Evolutionary conservation across 208 protist species (phyloP), one percentile per base, ranked within the genome.

Genomic region (Willaertia magna): DNA sequence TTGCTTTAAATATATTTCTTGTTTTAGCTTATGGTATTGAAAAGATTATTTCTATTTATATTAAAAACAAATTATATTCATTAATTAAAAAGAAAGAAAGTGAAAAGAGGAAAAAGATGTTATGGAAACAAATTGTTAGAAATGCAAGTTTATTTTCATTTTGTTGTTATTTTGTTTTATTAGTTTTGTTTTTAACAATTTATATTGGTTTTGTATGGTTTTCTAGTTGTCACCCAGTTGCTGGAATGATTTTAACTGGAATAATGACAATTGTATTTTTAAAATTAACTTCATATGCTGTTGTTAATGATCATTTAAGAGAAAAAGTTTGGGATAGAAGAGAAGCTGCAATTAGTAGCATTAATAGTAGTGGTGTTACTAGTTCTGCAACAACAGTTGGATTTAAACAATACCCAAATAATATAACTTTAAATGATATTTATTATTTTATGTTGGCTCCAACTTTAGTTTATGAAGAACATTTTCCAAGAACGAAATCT

Each of bases 381-480:
- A 83, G 2, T 14, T 40, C 26, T 11, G 40, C 84, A 12, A 61
- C 78, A 76, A 6, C 22, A 4, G 34, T 67, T 67, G 6, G 26
- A 34, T 34, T 34, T 26, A 22, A 79, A 61, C 79, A 76, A 48
- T 93, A 88, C 85, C 90, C 85, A 51, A 51, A 89, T 74, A 92
- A 88, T 74, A 85, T 93, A 42, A 87, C 78, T 4, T 48, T 93
- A 14, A 34, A 42, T 18, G 86, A 92, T 74, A 91, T 90, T 22
- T 79, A 87, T 49, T 90, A 93, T 67, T 93, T 92, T 76, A 85
- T 93, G 26, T 44, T 89, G 39, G 88, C 85, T 4, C 91, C 91
- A 74, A 93, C 91, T 6, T 76, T 93, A 4, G 90, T 93, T 44
- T 93, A 92, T 86, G 89, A 93, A 76, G 82, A 88, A 47, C 48